Base-by-base conservation (phyloP, 805 yeast species). In the Ogataea nitratoaversa region DNA sequence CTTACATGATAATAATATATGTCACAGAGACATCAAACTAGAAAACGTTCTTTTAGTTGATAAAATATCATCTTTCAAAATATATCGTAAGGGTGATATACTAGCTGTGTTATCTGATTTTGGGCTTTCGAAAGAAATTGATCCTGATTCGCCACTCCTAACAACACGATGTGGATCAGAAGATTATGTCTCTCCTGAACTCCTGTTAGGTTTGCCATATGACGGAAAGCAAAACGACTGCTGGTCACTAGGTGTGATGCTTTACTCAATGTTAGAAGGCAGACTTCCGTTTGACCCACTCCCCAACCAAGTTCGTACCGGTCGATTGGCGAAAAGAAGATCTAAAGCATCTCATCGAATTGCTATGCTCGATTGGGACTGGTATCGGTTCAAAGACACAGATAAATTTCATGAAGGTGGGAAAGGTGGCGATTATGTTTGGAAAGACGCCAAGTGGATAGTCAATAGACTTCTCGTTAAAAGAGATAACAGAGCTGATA, bases 151-250 rank as follows among this genome's bases (percentile, higher is more conserved):
- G 48, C 84, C 88, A 19, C 52, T 82, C 42, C 70, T 95, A 19
- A 74, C 85, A 2, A 91, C 98, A 1, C 66, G 98, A 45, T 93
- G 99, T 61, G 99, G 99, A 0, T 86, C 96, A 1, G 96, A 87
- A 47, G 99, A 93, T 59, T 93, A 93, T 54, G 95, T 93, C 6
- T 83, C 96, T 0, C 99, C 99, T 0, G 99, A 93, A 56, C 65
- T 93, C 19, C 66, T 93, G 29, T 77, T 93, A 78, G 98, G 98
- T 1, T 70, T 86, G 41, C 83, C 88, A 6, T 93, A 93, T 56
- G 91, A 91, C 54, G 99, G 99, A 11, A 74, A 84, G 38, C 79
- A 86, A 48, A 83, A 93, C 36, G 99, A 93, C 60, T 70, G 90
- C 16, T 93, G 99, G 99, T 87, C 97, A 1, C 61, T 90, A 8